Conservation (phyloP, 2,329 filamentous ascomycete genomes). For the Drechslera avenae region DNA sequence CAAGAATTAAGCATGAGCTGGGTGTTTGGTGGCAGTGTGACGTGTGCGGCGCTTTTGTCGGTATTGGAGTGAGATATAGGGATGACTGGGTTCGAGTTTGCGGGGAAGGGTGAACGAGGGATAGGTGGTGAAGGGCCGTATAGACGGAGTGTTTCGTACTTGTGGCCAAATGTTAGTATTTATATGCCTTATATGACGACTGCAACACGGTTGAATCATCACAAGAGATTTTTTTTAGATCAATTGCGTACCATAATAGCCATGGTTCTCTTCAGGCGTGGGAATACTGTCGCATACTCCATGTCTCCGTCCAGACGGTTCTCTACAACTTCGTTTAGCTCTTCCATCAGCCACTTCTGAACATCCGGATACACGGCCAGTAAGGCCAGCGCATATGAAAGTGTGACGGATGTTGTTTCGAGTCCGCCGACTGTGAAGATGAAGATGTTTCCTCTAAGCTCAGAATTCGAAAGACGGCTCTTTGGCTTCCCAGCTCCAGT, state of each 20-base stretch:
- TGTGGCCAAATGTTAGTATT: background rate
- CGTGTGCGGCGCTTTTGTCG: background rate
- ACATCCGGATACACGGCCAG: conserved; percentile 55
- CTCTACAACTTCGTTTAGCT: conserved; percentile 50
- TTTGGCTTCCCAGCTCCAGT: background rate
- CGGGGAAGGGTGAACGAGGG: conserved; percentile 14
- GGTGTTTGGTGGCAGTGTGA: conserved; percentile 20
- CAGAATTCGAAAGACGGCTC: conserved; percentile 20
- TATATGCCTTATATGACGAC: background rate
- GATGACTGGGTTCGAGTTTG: conserved; percentile 7
- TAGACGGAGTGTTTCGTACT: conserved; percentile 38
- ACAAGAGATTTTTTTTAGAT: no score
- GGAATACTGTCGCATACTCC: conserved; percentile 52
- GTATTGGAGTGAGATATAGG: background rate
- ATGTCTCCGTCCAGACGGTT: conserved; percentile 14
- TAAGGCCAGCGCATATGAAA: conserved; percentile 56
- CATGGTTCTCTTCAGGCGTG: conserved; percentile 51
- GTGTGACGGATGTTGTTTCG: conserved; percentile 52
- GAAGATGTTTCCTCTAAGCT: conserved; percentile 41
- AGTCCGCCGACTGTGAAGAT: conserved; percentile 39
- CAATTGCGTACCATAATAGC: conserved; percentile 54
- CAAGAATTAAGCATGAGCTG: conserved; percentile 24
- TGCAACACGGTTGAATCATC: background rate
- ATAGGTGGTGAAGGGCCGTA: conserved; percentile 27
- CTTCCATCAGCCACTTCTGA: conserved; percentile 60